These are phyloP conservation scores for Chimonanthus praecox DNA, from an alignment of 164 flowering plant genomes.

Conservation along the genomic window DNA sequence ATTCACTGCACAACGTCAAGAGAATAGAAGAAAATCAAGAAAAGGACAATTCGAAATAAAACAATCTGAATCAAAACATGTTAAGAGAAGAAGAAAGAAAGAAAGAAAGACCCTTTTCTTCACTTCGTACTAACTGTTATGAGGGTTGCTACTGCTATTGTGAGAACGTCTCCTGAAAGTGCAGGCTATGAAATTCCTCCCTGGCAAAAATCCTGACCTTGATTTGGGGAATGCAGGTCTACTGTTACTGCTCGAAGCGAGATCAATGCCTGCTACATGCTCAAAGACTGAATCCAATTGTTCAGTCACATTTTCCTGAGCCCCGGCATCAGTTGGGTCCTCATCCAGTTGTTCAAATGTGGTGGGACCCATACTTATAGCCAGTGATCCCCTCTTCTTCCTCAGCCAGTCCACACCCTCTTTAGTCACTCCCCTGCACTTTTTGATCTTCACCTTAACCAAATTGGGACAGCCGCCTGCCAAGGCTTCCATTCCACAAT, in stretches of 20 bases:
- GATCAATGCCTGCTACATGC: slow-evolving; percentile 7
- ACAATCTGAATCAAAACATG: too few species aligned
- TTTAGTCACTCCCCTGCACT: slow-evolving; percentile 68
- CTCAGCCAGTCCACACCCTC: slow-evolving; percentile 61
- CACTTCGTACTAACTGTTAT: neutral
- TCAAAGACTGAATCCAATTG: slow-evolving; percentile 16
- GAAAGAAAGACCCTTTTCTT: neutral
- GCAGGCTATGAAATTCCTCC: slow-evolving; percentile 52
- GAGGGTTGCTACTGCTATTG: slow-evolving; percentile 6
- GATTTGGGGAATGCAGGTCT: slow-evolving; percentile 44
- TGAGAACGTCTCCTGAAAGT: slow-evolving; percentile 58
- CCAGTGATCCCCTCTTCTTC: slow-evolving; percentile 41
- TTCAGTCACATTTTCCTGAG: slow-evolving; percentile 33
- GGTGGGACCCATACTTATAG: slow-evolving; percentile 53
- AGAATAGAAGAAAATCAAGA: too few species aligned
- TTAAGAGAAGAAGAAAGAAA: too few species aligned
- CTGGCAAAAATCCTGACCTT: slow-evolving; percentile 43
- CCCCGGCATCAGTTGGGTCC: slow-evolving; percentile 42
- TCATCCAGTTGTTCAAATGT: slow-evolving; percentile 43
- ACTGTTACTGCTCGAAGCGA: slow-evolving; percentile 33
- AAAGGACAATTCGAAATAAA: too few species aligned
- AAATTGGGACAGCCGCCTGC: slow-evolving; percentile 86
- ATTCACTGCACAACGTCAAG: too few species aligned
- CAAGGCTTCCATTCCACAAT: slow-evolving; percentile 65
- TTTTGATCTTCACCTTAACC: slow-evolving; percentile 89